These are phyloP conservation scores for Kwoniella shivajii DNA, from an alignment of 1,284 basidiomycete genomes.

Conservation along the genomic window DNA sequence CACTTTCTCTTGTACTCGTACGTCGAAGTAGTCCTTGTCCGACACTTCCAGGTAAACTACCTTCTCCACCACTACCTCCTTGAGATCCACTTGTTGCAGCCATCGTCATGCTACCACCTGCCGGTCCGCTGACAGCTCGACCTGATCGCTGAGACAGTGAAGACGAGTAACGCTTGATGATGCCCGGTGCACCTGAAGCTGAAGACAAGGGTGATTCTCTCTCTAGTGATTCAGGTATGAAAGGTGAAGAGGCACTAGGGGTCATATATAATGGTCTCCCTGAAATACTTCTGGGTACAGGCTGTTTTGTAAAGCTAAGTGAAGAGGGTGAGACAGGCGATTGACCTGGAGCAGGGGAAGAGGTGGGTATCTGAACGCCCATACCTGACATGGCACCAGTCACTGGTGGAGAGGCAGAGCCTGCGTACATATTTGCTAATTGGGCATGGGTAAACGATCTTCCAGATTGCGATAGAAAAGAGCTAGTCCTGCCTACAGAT, in stretches of 20 bases:
- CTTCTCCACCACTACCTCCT: conserved; percentile 31
- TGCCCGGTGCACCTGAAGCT: conserved; percentile 23
- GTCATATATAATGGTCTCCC: conserved; percentile 28
- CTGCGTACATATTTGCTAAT: conserved; percentile 39
- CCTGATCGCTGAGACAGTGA: conserved; percentile 38
- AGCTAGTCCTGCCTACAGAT: conserved; percentile 44
- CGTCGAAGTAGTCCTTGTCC: conserved; percentile 26
- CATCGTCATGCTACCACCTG: neutral
- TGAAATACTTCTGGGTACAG: conserved; percentile 32
- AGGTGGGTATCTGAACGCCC: conserved; percentile 18
- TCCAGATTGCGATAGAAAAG: conserved; percentile 52
- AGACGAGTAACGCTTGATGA: conserved; percentile 47
- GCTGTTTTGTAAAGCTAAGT: conserved; percentile 46
- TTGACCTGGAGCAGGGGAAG: conserved; percentile 22
- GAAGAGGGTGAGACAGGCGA: conserved; percentile 35
- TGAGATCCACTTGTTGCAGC: conserved; percentile 16
- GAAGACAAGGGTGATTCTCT: conserved; percentile 24
- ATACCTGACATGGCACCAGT: conserved; percentile 25
- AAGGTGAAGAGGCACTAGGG: conserved; percentile 33
- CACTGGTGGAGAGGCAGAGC: conserved; percentile 32
- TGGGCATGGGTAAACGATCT: conserved; percentile 53
- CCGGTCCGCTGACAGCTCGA: conserved; percentile 7
- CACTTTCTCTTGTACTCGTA: conserved; percentile 38
- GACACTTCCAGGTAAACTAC: conserved; percentile 22
- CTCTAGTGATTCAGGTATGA: conserved; percentile 45